Conservation (phyloP, 371 early-diverging fungal genomes). For the Mucor racemosus region DNA sequence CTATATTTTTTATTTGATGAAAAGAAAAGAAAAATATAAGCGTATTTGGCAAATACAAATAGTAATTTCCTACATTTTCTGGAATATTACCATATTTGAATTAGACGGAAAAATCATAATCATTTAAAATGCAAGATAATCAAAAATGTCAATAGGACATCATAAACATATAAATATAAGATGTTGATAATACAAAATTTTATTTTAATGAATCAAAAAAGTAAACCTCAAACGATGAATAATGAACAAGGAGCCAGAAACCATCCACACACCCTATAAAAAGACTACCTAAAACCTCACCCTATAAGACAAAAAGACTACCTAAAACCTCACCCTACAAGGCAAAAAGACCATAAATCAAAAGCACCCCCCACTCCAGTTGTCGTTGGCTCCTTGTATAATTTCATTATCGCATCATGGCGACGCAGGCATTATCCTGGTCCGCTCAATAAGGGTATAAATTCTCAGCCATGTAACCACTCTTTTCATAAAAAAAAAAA, state of each 20-base stretch:
- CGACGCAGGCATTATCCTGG: conserved; percentile 35
- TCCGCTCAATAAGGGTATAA: conserved; percentile 32
- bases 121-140: too few relatives aligned
- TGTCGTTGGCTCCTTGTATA: background rate
- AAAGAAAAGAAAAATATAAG: too few relatives aligned
- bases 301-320: background rate
- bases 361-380: background rate
- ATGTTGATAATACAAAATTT: background rate
- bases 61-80: too few relatives aligned
- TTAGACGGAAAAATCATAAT: too few relatives aligned
- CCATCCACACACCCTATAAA: background rate
- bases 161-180: background rate
- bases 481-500: background rate
- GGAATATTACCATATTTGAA: too few relatives aligned
- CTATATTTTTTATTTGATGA: too few relatives aligned
- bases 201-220: background rate
- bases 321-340: background rate
- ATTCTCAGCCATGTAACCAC: conserved; percentile 24
- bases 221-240: background rate
- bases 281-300: background rate
- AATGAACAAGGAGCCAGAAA: conserved; percentile 7
- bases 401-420: conserved; percentile 29
- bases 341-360: background rate
- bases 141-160: too few relatives aligned
- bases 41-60: too few relatives aligned